A percentile compares a stretch with the other conserved stretches of the same genome.
Evolutionary conservation across 2,329 filamentous ascomycete genomes (phyloP).

Genomic region (Coniosporium uncinatum): DNA sequence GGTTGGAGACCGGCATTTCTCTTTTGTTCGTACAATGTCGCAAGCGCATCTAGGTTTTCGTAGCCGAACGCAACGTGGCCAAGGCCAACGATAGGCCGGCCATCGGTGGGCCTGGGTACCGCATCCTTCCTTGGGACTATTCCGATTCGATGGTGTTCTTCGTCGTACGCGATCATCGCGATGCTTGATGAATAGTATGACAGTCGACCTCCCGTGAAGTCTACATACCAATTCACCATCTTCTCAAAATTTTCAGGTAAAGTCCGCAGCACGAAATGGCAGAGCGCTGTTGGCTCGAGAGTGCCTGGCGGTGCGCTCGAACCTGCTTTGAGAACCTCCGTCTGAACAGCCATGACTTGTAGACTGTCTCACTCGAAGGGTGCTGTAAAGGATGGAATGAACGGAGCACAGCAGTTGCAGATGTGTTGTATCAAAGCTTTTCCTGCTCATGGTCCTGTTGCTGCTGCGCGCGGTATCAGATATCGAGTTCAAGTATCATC

Average conservation of each 20-base stretch:
- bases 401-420: no score
- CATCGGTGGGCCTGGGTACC: constrained; percentile 4
- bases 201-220: constrained; percentile 14
- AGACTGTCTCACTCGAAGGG: no score
- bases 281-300: no score
- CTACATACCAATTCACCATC: constrained; percentile 16
- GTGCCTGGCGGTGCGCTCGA: no score
- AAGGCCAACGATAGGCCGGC: constrained; percentile 8
- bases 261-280: constrained; percentile 18
- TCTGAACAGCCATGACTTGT: no score
- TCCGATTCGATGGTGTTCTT: constrained; percentile 19
- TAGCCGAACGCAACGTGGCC: constrained; percentile 19
- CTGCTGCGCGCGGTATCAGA: no score
- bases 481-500: no score
- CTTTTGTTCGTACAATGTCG: constrained; percentile 13
- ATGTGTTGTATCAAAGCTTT: no score
- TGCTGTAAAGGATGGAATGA: no score
- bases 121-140: constrained; percentile 9
- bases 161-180: constrained; percentile 16
- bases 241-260: constrained; percentile 11
- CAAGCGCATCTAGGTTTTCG: constrained; percentile 10
- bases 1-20: constrained; percentile 20
- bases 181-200: constrained; percentile 11
- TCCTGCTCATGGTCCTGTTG: no score
- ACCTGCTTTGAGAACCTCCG: no score